Percentiles rank a stretch among this genome's conserved stretches.
Conservation (phyloP, 306 rosid species). For the Myrica gale region DNA sequence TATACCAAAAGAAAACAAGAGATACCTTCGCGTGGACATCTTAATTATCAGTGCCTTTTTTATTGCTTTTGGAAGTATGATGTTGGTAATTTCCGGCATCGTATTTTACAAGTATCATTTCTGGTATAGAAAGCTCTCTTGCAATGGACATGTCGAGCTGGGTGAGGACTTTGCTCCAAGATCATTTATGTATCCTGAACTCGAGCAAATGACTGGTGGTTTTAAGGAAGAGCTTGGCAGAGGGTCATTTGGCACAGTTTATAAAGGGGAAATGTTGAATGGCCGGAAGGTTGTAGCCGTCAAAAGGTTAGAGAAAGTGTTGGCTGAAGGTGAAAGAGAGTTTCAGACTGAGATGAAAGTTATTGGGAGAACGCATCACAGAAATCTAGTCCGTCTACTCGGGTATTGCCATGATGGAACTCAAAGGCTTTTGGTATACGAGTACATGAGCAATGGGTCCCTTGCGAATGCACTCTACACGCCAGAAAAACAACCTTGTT, state of each 20-base stretch:
- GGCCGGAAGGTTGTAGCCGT: background rate
- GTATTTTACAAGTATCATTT: background rate
- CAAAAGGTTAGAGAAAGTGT: background rate
- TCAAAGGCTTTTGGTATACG: conserved; percentile 3
- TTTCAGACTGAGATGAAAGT: conserved; percentile 2
- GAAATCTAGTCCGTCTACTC: background rate
- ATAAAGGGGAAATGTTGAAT: background rate
- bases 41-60: background rate
- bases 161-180: background rate
- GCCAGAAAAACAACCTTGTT: background rate
- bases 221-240: background rate
- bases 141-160: background rate
- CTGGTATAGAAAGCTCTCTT: background rate
- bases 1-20: background rate
- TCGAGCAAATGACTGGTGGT: background rate
- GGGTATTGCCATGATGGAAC: conserved; percentile 1
- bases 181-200: background rate
- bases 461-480: background rate
- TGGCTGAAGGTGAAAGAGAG: background rate
- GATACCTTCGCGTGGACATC: background rate
- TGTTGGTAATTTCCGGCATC: background rate
- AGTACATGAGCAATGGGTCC: conserved; percentile 5
- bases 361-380: background rate
- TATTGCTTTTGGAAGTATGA: background rate
- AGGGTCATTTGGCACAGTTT: background rate